Conservation (phyloP, 2,329 filamentous ascomycete species). For the Magnaporthales sp. region DNA sequence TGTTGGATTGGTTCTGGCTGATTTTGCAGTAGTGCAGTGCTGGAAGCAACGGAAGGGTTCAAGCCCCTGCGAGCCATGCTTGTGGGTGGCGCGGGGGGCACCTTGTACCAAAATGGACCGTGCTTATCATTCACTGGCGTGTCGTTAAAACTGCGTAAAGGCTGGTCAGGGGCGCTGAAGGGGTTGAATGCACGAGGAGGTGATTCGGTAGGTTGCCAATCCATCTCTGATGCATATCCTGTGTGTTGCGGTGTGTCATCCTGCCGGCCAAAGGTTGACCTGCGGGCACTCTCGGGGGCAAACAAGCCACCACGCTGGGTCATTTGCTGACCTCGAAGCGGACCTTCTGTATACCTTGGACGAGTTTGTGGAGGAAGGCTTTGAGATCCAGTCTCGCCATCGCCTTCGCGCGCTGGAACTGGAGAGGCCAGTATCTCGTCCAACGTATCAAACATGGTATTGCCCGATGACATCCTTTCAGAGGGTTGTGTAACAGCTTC, state of each 20-base stretch:
- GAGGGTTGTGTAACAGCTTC: neutral
- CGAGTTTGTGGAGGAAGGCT: neutral
- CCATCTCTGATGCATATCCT: constrained; percentile 55
- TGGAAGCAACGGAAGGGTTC: constrained; percentile 44
- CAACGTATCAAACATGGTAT: constrained; percentile 33
- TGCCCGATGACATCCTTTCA: neutral
- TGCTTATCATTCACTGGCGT: constrained; percentile 32
- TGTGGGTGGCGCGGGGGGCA: constrained; percentile 57
- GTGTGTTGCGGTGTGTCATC: constrained; percentile 2
- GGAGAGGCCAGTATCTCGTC: constrained; percentile 29
- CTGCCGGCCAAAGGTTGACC: neutral
- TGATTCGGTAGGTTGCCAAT: constrained; percentile 59
- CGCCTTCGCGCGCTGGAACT: neutral
- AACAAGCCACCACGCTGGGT: neutral
- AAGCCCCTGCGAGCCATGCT: constrained; percentile 54
- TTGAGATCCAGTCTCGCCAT: neutral
- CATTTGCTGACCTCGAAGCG: neutral
- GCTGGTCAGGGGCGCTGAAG: constrained; percentile 27
- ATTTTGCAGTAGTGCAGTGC: constrained; percentile 39
- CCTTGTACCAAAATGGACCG: constrained; percentile 59
- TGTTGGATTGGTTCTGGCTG: constrained; percentile 1
- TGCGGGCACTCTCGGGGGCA: neutral
- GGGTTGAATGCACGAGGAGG: constrained; percentile 46
- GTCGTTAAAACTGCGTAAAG: constrained; percentile 35
- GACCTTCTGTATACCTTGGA: neutral